phyloP scores from a whole-genome alignment of 805 yeast species.

The Debaryomyces prosopidis region DNA sequence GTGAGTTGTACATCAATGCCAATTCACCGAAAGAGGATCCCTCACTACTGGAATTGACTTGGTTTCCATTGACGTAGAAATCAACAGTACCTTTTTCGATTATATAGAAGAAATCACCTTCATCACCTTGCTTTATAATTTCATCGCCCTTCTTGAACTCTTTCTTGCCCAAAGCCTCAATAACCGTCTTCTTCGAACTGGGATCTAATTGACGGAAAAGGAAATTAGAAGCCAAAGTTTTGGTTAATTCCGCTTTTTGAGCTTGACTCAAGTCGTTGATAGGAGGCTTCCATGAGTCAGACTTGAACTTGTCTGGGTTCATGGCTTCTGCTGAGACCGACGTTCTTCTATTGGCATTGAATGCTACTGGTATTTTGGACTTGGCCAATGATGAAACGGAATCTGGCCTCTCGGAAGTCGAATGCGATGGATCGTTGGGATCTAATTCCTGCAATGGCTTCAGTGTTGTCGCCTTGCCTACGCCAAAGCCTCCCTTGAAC shows the following conservation, averaged over 20 bases:
- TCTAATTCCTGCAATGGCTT: constrained; percentile 22
- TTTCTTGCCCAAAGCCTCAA: constrained; percentile 82
- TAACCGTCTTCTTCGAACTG: constrained; percentile 72
- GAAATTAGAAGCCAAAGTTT: constrained; percentile 76
- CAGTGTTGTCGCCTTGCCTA: constrained; percentile 7
- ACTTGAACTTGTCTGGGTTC: constrained; percentile 68
- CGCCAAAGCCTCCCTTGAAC: constrained; percentile 29
- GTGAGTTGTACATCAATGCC: constrained; percentile 96
- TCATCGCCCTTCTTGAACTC: constrained; percentile 56
- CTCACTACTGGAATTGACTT: constrained; percentile 73
- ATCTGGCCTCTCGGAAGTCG: constrained; percentile 8
- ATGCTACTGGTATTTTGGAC: constrained; percentile 52
- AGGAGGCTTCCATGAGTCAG: constrained; percentile 74
- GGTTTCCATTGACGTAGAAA: constrained; percentile 67
- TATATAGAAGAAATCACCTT: constrained; percentile 89
- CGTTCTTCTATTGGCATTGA: constrained; percentile 81
- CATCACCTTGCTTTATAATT: constrained; percentile 88
- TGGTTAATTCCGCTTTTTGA: constrained; percentile 68
- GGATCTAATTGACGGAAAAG: constrained; percentile 81
- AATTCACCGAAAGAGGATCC: constrained; percentile 96
- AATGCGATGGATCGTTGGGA: constrained; percentile 23
- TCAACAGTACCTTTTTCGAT: constrained; percentile 85
- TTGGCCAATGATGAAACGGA: constrained; percentile 18
- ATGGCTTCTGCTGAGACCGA: constrained; percentile 89
- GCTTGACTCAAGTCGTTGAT: constrained; percentile 59